A percentile compares a stretch with the other conserved stretches of the same genome.
Evolutionary conservation across 2,329 filamentous ascomycete genomes (phyloP).

Genomic region (Thelonectria olida): DNA sequence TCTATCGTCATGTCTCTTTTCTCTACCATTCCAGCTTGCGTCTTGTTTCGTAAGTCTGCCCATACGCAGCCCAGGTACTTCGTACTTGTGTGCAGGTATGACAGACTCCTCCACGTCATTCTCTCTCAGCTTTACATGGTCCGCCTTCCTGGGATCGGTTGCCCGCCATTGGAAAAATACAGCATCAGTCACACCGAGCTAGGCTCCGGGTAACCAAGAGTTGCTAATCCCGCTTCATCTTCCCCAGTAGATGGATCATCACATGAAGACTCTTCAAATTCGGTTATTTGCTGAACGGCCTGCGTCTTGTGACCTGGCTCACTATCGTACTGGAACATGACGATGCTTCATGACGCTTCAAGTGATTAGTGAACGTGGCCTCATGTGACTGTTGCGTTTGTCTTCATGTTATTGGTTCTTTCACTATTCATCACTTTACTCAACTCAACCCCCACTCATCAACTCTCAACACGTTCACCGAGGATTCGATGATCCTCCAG

Average conservation of each 20-base stretch:
- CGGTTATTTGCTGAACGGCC: neutral
- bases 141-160: neutral
- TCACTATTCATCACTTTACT: conserved; percentile 1
- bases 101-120: too few species aligned
- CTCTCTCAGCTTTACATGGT: neutral
- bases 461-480: conserved; percentile 20
- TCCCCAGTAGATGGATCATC: neutral
- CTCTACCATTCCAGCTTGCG: conserved; percentile 7
- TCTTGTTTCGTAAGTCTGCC: neutral
- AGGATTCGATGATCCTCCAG: conserved; percentile 16
- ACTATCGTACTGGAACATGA: neutral
- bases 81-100: neutral
- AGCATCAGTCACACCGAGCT: neutral
- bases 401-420: neutral
- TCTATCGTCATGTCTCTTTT: conserved; percentile 14
- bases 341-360: conserved; percentile 1
- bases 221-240: conserved; percentile 8
- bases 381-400: conserved; percentile 8
- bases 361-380: neutral
- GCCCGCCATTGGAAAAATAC: neutral
- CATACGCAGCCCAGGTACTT: neutral
- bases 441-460: conserved; percentile 20
- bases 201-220: neutral
- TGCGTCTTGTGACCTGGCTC: conserved; percentile 7
- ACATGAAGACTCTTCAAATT: neutral